phyloP scores from a whole-genome alignment of 2,329 filamentous ascomycete species.

The Fragosphaeria purpurea region DNA sequence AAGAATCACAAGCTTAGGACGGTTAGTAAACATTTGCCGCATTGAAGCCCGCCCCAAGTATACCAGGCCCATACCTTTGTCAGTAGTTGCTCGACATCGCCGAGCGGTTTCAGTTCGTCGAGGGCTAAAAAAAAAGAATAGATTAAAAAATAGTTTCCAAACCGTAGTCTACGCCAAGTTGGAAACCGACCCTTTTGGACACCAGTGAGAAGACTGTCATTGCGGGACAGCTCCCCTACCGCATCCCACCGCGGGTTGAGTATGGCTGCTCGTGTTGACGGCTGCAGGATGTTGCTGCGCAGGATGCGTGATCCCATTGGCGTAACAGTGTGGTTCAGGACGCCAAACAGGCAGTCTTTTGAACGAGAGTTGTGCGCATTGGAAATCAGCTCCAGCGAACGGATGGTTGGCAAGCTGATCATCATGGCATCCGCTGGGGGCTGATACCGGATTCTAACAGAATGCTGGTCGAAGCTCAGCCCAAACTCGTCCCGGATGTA shows the following conservation, averaged over 20 bases:
- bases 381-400: constrained; percentile 80
- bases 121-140: constrained; percentile 9
- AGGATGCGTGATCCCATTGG: constrained; percentile 82
- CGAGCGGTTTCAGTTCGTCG: constrained; percentile 47
- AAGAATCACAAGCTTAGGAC: constrained; percentile 59
- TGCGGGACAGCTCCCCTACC: constrained; percentile 68
- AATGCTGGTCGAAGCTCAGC: constrained; percentile 64
- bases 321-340: constrained; percentile 76
- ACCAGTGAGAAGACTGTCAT: constrained; percentile 75
- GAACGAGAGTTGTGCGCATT: constrained; percentile 72
- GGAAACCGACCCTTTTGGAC: constrained; percentile 51
- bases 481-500: constrained; percentile 65
- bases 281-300: constrained; percentile 78
- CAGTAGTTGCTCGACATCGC: constrained; percentile 71
- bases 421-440: constrained; percentile 90
- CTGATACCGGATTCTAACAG: constrained; percentile 76
- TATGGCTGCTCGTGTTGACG: constrained; percentile 59
- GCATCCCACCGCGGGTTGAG: constrained; percentile 69
- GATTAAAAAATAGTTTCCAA: no score
- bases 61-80: constrained; percentile 45
- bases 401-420: constrained; percentile 82
- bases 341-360: constrained; percentile 70
- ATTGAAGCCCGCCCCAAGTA: not conserved
- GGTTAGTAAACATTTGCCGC: not conserved
- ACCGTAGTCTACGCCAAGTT: no score